phyloP scores from a whole-genome alignment of 768 basidiomycete genomes.

The Polyporus arcularius region DNA sequence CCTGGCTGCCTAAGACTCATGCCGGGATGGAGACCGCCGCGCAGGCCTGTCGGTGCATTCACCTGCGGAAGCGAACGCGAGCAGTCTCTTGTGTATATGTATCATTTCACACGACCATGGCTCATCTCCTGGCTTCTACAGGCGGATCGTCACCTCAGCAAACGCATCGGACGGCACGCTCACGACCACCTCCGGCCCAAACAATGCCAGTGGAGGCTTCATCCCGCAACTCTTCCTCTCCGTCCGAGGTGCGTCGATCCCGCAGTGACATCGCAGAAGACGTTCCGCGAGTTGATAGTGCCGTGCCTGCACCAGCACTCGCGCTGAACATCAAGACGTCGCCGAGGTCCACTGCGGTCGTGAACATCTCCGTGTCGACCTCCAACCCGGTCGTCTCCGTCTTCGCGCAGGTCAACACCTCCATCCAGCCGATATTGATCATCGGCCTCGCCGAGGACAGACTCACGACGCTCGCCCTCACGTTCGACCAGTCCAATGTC shows the following conservation, averaged over 20 bases:
- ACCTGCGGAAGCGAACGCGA: too few relatives aligned
- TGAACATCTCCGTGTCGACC: constrained; percentile 21
- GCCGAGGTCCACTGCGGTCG: constrained; percentile 14
- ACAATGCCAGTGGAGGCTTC: constrained; percentile 14
- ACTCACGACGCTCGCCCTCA: constrained; percentile 22
- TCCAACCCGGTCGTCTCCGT: constrained; percentile 17
- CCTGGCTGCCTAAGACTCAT: too few relatives aligned
- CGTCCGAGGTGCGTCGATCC: constrained; percentile 16
- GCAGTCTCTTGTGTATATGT: too few relatives aligned
- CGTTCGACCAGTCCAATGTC: constrained; percentile 11
- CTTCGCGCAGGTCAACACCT: constrained; percentile 19
- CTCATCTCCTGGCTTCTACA: constrained; percentile 1
- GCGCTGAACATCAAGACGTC: constrained; percentile 20
- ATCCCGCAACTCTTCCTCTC: constrained; percentile 24
- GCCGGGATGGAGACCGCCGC: too few relatives aligned
- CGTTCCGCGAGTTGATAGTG: neutral
- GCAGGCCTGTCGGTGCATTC: too few relatives aligned
- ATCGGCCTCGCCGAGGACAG: constrained; percentile 19
- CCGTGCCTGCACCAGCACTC: constrained; percentile 3
- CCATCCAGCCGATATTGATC: constrained; percentile 18
- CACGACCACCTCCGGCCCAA: constrained; percentile 22
- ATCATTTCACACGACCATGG: too few relatives aligned
- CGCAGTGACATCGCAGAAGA: neutral
- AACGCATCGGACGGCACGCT: constrained; percentile 16
- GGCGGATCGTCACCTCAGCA: constrained; percentile 17